A percentile compares a stretch with the other conserved stretches of the same genome.
phyloP scores from a whole-genome alignment of 1,284 basidiomycete genomes.

The Caloboletus firmus region DNA sequence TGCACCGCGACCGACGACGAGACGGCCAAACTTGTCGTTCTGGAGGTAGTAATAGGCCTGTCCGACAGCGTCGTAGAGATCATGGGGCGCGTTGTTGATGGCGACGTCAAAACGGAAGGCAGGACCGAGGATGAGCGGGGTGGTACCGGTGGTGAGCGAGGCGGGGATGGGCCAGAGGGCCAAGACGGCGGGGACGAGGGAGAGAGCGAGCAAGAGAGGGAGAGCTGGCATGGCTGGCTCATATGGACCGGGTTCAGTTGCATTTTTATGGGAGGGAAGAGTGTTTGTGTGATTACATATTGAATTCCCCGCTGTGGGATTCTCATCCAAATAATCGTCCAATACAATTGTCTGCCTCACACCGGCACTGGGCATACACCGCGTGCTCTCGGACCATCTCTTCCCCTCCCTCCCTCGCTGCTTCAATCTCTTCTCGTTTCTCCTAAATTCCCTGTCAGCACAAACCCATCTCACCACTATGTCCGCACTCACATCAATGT shows the following conservation, averaged over 20 bases:
- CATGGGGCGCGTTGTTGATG: conserved; percentile 40
- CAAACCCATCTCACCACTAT: not conserved
- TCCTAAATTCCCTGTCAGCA: conserved; percentile 17
- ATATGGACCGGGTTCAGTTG: no score
- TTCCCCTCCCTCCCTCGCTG: conserved; percentile 3
- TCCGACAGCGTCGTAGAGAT: conserved; percentile 43
- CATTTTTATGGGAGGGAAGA: no score
- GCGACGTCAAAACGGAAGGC: conserved; percentile 48
- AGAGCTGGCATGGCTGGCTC: conserved; percentile 8
- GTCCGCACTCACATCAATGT: conserved; percentile 37
- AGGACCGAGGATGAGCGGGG: conserved; percentile 49
- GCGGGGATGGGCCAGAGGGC: conserved; percentile 63
- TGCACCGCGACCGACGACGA: conserved; percentile 53
- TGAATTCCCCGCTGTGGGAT: no score
- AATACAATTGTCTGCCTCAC: conserved; percentile 50
- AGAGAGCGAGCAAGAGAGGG: conserved; percentile 6
- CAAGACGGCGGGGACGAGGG: conserved; percentile 7
- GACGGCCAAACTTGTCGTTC: conserved; percentile 51
- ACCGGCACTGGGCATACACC: conserved; percentile 53
- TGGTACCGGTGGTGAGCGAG: conserved; percentile 48
- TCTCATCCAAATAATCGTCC: conserved; percentile 33
- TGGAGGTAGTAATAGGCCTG: conserved; percentile 43
- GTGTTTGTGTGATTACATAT: no score
- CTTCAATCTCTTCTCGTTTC: conserved; percentile 18
- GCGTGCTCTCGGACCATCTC: conserved; percentile 31